Evolutionary conservation across 768 basidiomycete genomes (phyloP), one percentile per base, ranked within the genome.

Genomic region (Termitomyces sp.): DNA sequence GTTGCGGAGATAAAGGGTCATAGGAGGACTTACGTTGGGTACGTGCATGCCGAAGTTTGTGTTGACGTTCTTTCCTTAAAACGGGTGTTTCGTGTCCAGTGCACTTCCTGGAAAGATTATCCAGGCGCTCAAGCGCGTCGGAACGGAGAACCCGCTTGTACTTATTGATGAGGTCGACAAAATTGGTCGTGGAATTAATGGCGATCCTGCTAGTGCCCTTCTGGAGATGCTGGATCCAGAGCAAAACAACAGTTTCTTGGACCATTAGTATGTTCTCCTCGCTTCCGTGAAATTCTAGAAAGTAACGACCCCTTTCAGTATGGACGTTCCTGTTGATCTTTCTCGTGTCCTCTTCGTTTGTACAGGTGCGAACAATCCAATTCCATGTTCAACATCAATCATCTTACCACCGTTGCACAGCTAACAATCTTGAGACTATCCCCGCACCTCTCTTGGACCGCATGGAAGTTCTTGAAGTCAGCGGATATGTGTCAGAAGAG

Each of bases 1-100:
- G 94, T 98, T 0, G 97, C 97, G 54, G 97, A 98, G 79, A 98
- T 99, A 67, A 98, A 98, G 73, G 97, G 97, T 1, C 97, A 99
- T 67, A 76, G 97, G 64, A 77, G 97, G 68, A 99, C 96, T n/a
- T 98, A 97, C 67, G 92, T 95, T 52, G 92, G 90, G 87, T 90
- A 56, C 43, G 86, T 76, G 2, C 10, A 25, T 34, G 28, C 39
- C 16, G 25, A 7, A n/a, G 10, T 32, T 25, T 32, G 43, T 56
- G 54, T 41, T 28, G 17, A 42, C 5, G 11, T 32, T 35, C 2
- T 35, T 39, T 57, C 3, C 45, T 28, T 40, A 27, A 52, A 23
- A 34, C 39, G 58, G 17, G 40, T n/a, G n/a, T 43, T 35, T 28
- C 16, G 52, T 53, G 41, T 53, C 21, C 27, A 90, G 89, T 52